Conservation (phyloP, 129 eudicot species). For the Centella asiatica region DNA sequence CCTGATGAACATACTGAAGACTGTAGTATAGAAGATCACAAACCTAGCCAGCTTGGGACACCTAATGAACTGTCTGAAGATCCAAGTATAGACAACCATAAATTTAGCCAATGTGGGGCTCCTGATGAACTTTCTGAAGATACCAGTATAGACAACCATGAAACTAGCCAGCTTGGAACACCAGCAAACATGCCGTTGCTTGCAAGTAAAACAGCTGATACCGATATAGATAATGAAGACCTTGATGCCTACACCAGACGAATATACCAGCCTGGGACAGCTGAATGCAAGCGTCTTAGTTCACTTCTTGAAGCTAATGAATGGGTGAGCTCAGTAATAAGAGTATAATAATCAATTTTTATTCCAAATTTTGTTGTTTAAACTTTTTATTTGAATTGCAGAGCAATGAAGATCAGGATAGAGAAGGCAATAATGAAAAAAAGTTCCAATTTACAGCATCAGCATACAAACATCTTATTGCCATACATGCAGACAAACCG, state of each 20-base stretch:
- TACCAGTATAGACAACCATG: not conserved
- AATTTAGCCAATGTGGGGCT: not conserved
- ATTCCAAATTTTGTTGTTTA: not conserved
- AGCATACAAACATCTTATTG: conserved; percentile 17
- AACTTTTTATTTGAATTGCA: not conserved
- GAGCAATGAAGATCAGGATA: not conserved
- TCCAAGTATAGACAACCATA: not conserved
- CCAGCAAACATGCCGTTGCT: conserved; percentile 29
- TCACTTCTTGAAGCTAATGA: conserved; percentile 7
- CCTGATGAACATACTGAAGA: not conserved
- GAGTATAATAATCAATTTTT: not conserved
- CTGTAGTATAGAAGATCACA: no score
- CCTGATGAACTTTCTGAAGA: not conserved
- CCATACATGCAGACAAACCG: conserved; percentile 16
- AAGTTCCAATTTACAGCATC: conserved; percentile 10
- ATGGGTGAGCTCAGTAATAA: conserved; percentile 3
- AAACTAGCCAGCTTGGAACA: conserved; percentile 13
- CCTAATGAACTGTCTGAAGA: not conserved
- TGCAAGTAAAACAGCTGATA: not conserved
- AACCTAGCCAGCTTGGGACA: not conserved
- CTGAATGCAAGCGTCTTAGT: not conserved
- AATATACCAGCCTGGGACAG: not conserved
- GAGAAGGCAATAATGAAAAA: not conserved
- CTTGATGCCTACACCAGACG: not conserved
- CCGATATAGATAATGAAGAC: conserved; percentile 20